phyloP scores from a whole-genome alignment of 1,139 yeast genomes.

The Barnettozyma hawaiiensis region DNA sequence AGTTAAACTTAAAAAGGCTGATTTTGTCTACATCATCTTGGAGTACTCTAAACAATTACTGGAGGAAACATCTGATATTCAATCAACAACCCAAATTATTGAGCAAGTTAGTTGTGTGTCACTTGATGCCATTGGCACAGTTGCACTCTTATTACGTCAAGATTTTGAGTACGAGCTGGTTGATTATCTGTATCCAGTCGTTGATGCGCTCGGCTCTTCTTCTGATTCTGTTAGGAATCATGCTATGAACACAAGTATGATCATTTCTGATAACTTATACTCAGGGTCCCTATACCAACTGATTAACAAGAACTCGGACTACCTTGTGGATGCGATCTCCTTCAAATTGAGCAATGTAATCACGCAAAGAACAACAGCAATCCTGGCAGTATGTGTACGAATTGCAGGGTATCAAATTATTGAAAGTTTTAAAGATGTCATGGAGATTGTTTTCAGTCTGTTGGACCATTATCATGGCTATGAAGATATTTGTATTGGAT shows the following conservation, averaged over 20 bases:
- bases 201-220: conserved; percentile 48
- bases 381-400: conserved; percentile 58
- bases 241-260: conserved; percentile 41
- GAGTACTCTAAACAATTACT: conserved; percentile 27
- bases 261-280: conserved; percentile 51
- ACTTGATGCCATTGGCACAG: conserved; percentile 37
- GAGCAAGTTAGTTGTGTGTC: conserved; percentile 27
- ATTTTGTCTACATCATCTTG: conserved; percentile 24
- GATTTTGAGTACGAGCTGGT: conserved; percentile 43
- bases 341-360: conserved; percentile 61
- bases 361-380: conserved; percentile 69
- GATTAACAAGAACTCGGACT: conserved; percentile 68
- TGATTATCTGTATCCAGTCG: conserved; percentile 50
- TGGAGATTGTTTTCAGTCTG: conserved; percentile 67
- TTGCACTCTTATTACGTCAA: conserved; percentile 33
- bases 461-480: conserved; percentile 86
- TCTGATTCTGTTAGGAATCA: conserved; percentile 37
- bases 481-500: conserved; percentile 61
- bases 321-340: conserved; percentile 71
- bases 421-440: conserved; percentile 63
- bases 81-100: conserved; percentile 6
- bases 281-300: conserved; percentile 49
- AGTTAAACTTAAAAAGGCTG: conserved; percentile 14
- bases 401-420: conserved; percentile 66
- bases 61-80: conserved; percentile 23